Percentiles rank a stretch among this genome's conserved stretches.
Evolutionary conservation across 108 stramenopile species (phyloP).

Genomic region (Fragilariopsis cylindrus): DNA sequence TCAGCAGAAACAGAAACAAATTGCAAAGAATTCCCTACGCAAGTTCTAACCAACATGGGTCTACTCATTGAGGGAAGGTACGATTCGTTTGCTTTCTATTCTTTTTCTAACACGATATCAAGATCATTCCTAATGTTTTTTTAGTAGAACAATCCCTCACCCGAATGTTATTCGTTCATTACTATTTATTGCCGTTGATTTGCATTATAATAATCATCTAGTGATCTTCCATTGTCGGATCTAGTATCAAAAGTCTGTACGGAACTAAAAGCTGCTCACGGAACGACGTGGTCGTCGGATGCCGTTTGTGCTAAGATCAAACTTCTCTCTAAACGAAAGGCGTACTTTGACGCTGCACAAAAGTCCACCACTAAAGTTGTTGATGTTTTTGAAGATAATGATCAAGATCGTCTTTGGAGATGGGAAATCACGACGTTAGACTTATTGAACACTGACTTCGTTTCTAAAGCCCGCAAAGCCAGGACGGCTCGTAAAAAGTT

Average conservation of each 20-base stretch:
- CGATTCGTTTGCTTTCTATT: neutral
- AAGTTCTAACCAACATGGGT: conserved; percentile 47
- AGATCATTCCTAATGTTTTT: no score
- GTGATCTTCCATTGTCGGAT: conserved; percentile 51
- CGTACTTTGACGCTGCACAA: conserved; percentile 33
- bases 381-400: conserved; percentile 33
- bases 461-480: conserved; percentile 58
- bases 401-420: conserved; percentile 61
- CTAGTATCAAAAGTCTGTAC: conserved; percentile 40
- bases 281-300: conserved; percentile 40
- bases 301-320: conserved; percentile 66
- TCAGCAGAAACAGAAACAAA: no score
- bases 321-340: conserved; percentile 61
- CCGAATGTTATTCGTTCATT: neutral
- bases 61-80: conserved; percentile 65
- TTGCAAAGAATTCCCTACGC: conserved; percentile 48
- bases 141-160: no score
- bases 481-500: conserved; percentile 61
- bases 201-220: neutral
- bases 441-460: conserved; percentile 45
- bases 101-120: no score
- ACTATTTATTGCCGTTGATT: neutral
- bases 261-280: conserved; percentile 32
- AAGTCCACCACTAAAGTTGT: conserved; percentile 12
- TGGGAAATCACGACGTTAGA: conserved; percentile 77